These are phyloP conservation scores for Candida pseudofarinosa DNA, from an alignment of 805 yeast species.

Conservation along the genomic window DNA sequence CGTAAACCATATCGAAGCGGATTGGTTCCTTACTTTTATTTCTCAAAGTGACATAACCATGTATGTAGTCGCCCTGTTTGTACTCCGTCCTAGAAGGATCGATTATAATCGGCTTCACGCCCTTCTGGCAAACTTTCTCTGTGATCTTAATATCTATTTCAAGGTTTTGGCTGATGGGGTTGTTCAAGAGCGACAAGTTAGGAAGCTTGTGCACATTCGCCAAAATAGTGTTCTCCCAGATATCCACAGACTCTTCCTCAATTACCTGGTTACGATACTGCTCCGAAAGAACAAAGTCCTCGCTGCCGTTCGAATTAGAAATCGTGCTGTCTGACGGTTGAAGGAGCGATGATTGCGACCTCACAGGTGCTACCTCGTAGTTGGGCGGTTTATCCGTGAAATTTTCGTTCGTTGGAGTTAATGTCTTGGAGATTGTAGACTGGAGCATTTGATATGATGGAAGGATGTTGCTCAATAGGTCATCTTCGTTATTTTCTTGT, in stretches of 20 bases:
- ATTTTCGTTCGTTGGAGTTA: slow-evolving; percentile 36
- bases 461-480: slow-evolving; percentile 28
- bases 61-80: slow-evolving; percentile 40
- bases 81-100: slow-evolving; percentile 31
- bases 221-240: slow-evolving; percentile 40
- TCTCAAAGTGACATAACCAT: slow-evolving; percentile 38
- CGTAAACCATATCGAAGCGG: slow-evolving; percentile 42
- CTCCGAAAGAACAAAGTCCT: slow-evolving; percentile 3
- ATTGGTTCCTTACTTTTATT: slow-evolving; percentile 29
- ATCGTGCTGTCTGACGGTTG: slow-evolving; percentile 4
- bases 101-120: slow-evolving; percentile 30
- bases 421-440: slow-evolving; percentile 35
- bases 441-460: slow-evolving; percentile 45
- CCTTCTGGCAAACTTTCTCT: slow-evolving; percentile 36
- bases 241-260: slow-evolving; percentile 22
- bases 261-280: slow-evolving; percentile 6
- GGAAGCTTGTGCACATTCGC: slow-evolving; percentile 40
- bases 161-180: slow-evolving; percentile 22
- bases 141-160: slow-evolving; percentile 34
- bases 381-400: slow-evolving; percentile 38
- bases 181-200: slow-evolving; percentile 29
- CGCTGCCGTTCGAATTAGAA: slow-evolving; percentile 9
- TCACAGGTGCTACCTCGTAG: slow-evolving; percentile 26
- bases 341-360: slow-evolving; percentile 10
- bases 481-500: slow-evolving; percentile 13